Percentiles rank a stretch among this genome's conserved stretches.
Evolutionary conservation across 2,329 filamentous ascomycete genomes (phyloP).

Genomic region (Macrophomina phaseolina): DNA sequence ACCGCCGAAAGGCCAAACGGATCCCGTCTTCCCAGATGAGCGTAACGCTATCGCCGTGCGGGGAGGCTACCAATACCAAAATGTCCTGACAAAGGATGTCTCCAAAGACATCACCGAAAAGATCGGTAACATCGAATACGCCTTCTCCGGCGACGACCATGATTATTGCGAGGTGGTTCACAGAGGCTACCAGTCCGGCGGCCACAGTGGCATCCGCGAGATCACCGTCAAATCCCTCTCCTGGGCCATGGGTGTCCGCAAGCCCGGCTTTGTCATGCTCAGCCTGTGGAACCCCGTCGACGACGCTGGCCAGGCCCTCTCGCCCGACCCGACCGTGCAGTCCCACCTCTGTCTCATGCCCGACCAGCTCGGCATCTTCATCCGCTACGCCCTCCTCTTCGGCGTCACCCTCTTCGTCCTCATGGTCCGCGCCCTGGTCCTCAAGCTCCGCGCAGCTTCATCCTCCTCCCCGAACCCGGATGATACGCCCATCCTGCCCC

Average conservation of each 20-base stretch:
- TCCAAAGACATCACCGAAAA: slow-evolving; percentile 77
- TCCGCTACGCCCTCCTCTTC: slow-evolving; percentile 73
- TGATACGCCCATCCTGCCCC: slow-evolving; percentile 35
- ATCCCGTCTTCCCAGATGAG: slow-evolving; percentile 64
- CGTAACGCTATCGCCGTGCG: slow-evolving; percentile 79
- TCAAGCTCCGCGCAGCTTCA: slow-evolving; percentile 7
- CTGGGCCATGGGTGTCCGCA: slow-evolving; percentile 94
- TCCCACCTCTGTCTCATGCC: slow-evolving; percentile 90
- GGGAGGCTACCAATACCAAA: slow-evolving; percentile 93
- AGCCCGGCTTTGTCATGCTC: slow-evolving; percentile 84
- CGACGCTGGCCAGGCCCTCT: slow-evolving; percentile 41
- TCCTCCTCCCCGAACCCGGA: slow-evolving; percentile 12
- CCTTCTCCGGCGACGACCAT: slow-evolving; percentile 96
- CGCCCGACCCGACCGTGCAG: slow-evolving; percentile 67
- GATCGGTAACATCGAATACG: slow-evolving; percentile 80
- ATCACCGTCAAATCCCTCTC: slow-evolving; percentile 95
- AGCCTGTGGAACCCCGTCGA: slow-evolving; percentile 94
- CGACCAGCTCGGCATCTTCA: slow-evolving; percentile 83
- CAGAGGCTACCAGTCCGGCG: slow-evolving; percentile 65
- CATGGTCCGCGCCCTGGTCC: slow-evolving; percentile 48
- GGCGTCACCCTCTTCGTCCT: slow-evolving; percentile 58
- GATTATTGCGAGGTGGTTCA: slow-evolving; percentile 95
- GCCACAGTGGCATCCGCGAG: slow-evolving; percentile 64
- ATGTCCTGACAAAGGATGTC: slow-evolving; percentile 79
- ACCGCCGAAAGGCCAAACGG: slow-evolving; percentile 63